These are phyloP conservation scores for Leccinum subrobustum DNA, from an alignment of 1,284 basidiomycete species.

Conservation along the genomic window DNA sequence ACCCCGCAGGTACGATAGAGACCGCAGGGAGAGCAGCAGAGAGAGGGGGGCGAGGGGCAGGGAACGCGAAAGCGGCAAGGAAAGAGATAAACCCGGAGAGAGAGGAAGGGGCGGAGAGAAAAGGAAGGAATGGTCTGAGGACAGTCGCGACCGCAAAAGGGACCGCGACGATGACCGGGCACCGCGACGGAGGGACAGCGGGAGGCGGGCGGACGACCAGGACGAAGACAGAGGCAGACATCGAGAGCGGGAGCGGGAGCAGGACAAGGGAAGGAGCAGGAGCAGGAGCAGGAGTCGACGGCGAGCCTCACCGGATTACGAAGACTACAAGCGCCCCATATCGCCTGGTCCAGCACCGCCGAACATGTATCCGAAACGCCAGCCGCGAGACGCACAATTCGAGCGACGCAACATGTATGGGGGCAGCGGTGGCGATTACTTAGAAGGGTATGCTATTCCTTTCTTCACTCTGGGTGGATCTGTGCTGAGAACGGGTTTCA, in stretches of 20 bases:
- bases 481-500: slow-evolving; percentile 3
- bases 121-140: slow-evolving; percentile 3
- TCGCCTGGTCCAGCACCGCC: slow-evolving; percentile 23
- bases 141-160: slow-evolving; percentile 10
- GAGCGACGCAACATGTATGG: slow-evolving; percentile 28
- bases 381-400: slow-evolving; percentile 12
- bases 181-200: slow-evolving; percentile 17
- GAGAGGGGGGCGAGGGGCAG: slow-evolving; percentile 11
- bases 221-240: slow-evolving; percentile 13
- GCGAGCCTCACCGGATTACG: slow-evolving; percentile 32
- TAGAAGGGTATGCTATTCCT: slow-evolving; percentile 36
- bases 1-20: slow-evolving; percentile 18
- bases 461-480: not conserved
- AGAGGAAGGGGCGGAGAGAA: slow-evolving; percentile 4
- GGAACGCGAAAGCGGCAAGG: slow-evolving; percentile 18
- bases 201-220: slow-evolving; percentile 4
- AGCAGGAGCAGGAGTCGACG: slow-evolving; percentile 15
- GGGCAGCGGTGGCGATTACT: slow-evolving; percentile 35
- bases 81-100: not conserved
- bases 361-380: slow-evolving; percentile 43
- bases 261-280: slow-evolving; percentile 20
- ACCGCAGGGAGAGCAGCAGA: slow-evolving; percentile 11
- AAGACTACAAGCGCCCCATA: slow-evolving; percentile 30
- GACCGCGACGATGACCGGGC: slow-evolving; percentile 13
- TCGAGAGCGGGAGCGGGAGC: slow-evolving; percentile 12